phyloP scores from a whole-genome alignment of 176 grass and related monocot genomes.

The Coix lacrymajobi region DNA sequence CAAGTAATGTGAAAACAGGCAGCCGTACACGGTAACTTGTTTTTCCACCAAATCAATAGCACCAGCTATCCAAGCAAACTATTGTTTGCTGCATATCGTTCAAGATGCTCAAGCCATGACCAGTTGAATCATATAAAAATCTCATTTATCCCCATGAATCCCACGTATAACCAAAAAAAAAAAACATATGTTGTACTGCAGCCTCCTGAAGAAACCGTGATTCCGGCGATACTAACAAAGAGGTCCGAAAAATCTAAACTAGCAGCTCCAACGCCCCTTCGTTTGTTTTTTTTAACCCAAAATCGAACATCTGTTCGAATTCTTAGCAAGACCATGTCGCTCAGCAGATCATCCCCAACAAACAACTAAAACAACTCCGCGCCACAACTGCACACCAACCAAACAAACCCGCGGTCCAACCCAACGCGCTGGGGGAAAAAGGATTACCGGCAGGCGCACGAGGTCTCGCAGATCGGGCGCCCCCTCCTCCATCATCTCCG shows the following conservation, averaged over 20 bases:
- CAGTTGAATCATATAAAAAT: neutral
- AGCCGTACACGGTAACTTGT: neutral
- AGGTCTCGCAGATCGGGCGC: slow-evolving; percentile 16
- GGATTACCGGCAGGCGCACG: slow-evolving; percentile 30
- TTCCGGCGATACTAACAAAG: neutral
- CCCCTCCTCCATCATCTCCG: slow-evolving; percentile 30
- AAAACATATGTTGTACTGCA: neutral
- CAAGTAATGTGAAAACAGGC: neutral
- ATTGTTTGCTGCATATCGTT: neutral
- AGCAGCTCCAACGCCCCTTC: neutral
- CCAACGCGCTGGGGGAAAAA: too few relatives aligned
- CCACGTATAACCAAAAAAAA: neutral
- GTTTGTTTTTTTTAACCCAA: neutral
- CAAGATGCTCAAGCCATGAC: neutral
- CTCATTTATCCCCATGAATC: neutral
- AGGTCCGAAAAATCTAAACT: neutral
- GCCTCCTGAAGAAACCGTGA: neutral
- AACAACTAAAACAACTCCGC: neutral
- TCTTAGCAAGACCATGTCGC: neutral
- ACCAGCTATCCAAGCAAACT: neutral
- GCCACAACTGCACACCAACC: neutral
- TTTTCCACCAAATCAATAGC: neutral
- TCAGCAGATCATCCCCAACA: neutral
- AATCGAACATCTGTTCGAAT: neutral
- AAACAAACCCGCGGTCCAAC: neutral